Conservation (phyloP, 2,329 filamentous ascomycete genomes). For the Colletotrichum siamense region DNA sequence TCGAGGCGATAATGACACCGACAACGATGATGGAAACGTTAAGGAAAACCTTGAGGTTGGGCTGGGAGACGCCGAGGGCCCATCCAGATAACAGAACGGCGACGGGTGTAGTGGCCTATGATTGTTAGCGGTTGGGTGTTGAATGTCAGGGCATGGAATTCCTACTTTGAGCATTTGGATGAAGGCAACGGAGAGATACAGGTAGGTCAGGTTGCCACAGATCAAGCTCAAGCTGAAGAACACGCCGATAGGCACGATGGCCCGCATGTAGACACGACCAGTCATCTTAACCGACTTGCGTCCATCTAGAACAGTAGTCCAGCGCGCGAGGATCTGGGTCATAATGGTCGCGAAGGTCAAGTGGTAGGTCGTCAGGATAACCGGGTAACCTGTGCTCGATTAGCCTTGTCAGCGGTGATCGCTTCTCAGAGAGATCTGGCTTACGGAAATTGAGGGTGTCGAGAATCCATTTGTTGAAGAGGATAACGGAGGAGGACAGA, state of each 20-base stretch:
- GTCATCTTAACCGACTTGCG: slow-evolving; percentile 98
- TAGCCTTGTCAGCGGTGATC: neutral
- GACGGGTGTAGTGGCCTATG: slow-evolving; percentile 90
- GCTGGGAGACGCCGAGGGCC: slow-evolving; percentile 82
- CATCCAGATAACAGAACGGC: slow-evolving; percentile 91
- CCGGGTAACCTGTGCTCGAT: slow-evolving; percentile 70
- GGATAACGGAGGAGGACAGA: slow-evolving; percentile 90
- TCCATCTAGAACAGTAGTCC: slow-evolving; percentile 88
- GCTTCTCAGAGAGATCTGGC: slow-evolving; percentile 18
- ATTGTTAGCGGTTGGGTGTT: neutral
- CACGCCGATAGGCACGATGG: slow-evolving; percentile 92
- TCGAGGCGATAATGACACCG: slow-evolving; percentile 91
- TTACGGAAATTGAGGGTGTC: slow-evolving; percentile 79
- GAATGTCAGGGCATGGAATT: neutral
- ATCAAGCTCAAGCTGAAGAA: slow-evolving; percentile 97
- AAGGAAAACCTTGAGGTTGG: slow-evolving; percentile 84
- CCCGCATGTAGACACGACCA: slow-evolving; percentile 87
- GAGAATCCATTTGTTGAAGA: slow-evolving; percentile 99
- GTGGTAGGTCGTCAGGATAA: slow-evolving; percentile 96
- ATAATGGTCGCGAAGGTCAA: slow-evolving; percentile 90
- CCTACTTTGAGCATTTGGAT: slow-evolving; percentile 98
- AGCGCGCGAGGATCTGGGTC: slow-evolving; percentile 91
- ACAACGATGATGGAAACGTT: slow-evolving; percentile 96
- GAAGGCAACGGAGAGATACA: slow-evolving; percentile 94
- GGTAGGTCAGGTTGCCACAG: slow-evolving; percentile 93